These are phyloP conservation scores for Fraxinus sp. DNA, from an alignment of 305 asterid genomes.

Conservation along the genomic window DNA sequence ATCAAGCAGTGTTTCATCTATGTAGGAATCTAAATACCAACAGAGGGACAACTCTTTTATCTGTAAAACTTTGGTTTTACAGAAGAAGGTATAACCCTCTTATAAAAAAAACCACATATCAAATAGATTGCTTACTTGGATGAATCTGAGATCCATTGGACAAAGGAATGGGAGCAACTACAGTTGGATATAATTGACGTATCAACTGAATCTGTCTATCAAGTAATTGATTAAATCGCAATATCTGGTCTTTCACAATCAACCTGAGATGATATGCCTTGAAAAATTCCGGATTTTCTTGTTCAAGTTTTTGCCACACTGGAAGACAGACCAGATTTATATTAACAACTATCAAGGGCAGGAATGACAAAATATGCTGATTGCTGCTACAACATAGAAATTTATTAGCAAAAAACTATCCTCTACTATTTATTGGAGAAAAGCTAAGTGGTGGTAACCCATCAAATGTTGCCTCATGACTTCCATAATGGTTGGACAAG, in stretches of 20 bases:
- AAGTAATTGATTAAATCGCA: conserved; percentile 61
- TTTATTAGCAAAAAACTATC: neutral
- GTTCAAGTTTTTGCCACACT: conserved; percentile 79
- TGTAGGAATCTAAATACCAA: neutral
- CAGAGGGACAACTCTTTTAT: neutral
- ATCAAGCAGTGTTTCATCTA: neutral
- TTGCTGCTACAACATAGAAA: neutral
- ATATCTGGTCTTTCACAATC: conserved; percentile 60
- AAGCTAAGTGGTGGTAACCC: neutral
- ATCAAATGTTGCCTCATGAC: neutral
- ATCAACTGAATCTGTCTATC: conserved; percentile 62
- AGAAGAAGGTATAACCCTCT: neutral
- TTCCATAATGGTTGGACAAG: neutral
- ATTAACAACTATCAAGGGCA: neutral
- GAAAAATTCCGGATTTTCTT: conserved; percentile 63
- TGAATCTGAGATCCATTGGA: conserved; percentile 50
- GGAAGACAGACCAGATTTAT: conserved; percentile 27
- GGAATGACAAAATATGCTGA: neutral
- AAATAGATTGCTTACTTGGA: conserved; percentile 41
- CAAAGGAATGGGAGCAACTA: conserved; percentile 39
- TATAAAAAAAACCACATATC: neutral
- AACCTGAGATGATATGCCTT: conserved; percentile 60
- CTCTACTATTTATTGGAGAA: neutral
- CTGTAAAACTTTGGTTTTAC: neutral
- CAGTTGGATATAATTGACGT: conserved; percentile 41